Evolutionary conservation across 176 grass and related monocot genomes (phyloP).

Genomic region (Zizania latifolia): DNA sequence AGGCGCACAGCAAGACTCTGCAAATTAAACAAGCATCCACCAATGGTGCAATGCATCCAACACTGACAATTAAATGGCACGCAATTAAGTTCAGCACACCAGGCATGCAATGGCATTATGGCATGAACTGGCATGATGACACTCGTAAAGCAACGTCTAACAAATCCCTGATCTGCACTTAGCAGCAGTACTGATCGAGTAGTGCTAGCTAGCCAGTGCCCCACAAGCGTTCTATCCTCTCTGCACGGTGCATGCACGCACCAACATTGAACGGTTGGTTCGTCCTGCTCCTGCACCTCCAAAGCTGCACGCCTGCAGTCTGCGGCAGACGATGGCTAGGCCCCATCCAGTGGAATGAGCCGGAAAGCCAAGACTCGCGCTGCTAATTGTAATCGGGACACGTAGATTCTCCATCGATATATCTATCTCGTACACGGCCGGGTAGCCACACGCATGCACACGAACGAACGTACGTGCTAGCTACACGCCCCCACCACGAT

Average conservation of each 20-base stretch:
- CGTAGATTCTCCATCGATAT: background rate
- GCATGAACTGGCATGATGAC: background rate
- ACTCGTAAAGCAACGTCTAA: background rate
- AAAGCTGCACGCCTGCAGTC: background rate
- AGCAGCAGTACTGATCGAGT: background rate
- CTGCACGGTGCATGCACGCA: too few relatives aligned
- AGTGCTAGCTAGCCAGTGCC: background rate
- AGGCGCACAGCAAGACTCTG: background rate
- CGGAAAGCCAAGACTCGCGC: conserved; percentile 34
- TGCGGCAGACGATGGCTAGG: background rate
- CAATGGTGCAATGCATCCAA: too few relatives aligned
- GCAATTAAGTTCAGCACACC: background rate
- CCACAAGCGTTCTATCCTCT: background rate
- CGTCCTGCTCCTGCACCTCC: background rate
- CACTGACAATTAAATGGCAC: background rate
- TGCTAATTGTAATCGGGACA: background rate
- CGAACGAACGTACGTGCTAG: background rate
- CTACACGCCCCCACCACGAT: background rate
- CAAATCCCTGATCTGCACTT: background rate
- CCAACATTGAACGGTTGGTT: background rate
- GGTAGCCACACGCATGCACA: conserved; percentile 4
- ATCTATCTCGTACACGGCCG: background rate
- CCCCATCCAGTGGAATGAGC: background rate
- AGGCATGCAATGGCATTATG: background rate
- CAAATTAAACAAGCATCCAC: background rate